Conservation (phyloP, 352 stramenopile species). For the Phytophthora megakarya region DNA sequence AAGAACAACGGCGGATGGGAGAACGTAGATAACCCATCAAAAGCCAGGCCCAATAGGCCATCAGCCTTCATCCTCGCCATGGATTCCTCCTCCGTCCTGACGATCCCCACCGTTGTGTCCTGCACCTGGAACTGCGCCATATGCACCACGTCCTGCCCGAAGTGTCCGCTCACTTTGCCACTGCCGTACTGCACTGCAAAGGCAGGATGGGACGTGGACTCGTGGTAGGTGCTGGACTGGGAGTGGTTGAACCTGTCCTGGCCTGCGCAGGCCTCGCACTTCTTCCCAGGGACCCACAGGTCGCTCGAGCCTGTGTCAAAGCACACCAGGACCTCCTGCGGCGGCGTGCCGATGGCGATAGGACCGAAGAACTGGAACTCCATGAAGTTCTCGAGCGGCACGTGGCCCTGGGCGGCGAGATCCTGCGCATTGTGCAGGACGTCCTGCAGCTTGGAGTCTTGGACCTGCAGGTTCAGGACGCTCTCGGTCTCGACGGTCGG, state of each 20-base stretch:
- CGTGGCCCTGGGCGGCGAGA: conserved; percentile 41
- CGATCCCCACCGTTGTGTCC: conserved; percentile 63
- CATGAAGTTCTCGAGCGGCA: conserved; percentile 82
- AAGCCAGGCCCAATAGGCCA: conserved; percentile 96
- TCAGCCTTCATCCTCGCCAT: conserved; percentile 90
- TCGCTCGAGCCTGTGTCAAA: conserved; percentile 87
- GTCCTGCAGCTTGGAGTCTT: conserved; percentile 5
- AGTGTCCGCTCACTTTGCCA: conserved; percentile 67
- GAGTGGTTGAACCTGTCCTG: conserved; percentile 53
- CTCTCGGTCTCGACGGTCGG: conserved; percentile 13
- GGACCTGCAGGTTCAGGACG: conserved; percentile 27
- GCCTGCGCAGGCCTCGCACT: conserved; percentile 65
- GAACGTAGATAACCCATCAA: conserved; percentile 91
- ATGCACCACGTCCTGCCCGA: conserved; percentile 60
- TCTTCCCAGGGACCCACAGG: conserved; percentile 69
- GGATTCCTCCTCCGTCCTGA: conserved; percentile 66
- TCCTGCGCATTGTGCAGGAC: conserved; percentile 38
- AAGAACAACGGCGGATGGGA: conserved; percentile 80
- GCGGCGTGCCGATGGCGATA: conserved; percentile 62
- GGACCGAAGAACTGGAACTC: conserved; percentile 86
- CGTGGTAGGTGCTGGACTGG: conserved; percentile 52
- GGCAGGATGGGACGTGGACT: conserved; percentile 35
- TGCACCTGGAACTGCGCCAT: conserved; percentile 53
- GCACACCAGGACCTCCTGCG: conserved; percentile 75
- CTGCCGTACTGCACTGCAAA: conserved; percentile 83